Evolutionary conservation across 2,329 filamentous ascomycete genomes (phyloP).

Genomic region (Spiromastix sp.): DNA sequence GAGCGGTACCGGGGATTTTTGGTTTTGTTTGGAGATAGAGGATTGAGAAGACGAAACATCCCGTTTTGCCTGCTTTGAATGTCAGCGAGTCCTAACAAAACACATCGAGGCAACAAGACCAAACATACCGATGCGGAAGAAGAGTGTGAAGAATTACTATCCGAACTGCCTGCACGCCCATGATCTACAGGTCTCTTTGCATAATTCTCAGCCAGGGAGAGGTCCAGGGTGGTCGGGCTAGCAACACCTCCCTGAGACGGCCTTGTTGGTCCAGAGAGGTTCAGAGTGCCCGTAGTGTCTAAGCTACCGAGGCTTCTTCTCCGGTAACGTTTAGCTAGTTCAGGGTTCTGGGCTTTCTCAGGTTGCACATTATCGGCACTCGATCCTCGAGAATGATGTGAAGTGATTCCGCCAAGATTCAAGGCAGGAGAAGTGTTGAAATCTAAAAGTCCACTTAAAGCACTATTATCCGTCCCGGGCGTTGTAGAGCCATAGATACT

Average conservation of each 20-base stretch:
- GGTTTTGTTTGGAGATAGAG: slow-evolving; percentile 16
- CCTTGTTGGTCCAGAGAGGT: slow-evolving; percentile 21
- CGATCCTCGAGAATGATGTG: slow-evolving; percentile 45
- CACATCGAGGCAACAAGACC: no score
- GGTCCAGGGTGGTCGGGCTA: slow-evolving; percentile 23
- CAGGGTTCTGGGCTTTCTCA: slow-evolving; percentile 42
- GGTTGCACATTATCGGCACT: slow-evolving; percentile 60
- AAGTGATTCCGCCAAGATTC: slow-evolving; percentile 18
- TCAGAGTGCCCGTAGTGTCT: slow-evolving; percentile 33
- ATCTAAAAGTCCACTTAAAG: neutral
- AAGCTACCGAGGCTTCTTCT: slow-evolving; percentile 72
- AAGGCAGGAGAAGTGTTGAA: slow-evolving; percentile 3
- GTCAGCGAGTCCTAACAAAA: no score
- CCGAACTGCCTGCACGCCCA: no score
- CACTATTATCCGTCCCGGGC: slow-evolving; percentile 3
- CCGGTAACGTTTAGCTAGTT: slow-evolving; percentile 65
- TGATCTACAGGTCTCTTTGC: no score
- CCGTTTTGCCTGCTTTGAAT: no score
- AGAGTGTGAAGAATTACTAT: no score
- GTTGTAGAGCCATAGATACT: slow-evolving; percentile 2
- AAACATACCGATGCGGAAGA: no score
- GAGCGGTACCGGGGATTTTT: slow-evolving; percentile 30
- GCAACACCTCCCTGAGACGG: no score
- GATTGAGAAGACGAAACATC: neutral
- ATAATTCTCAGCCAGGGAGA: no score